phyloP scores from a whole-genome alignment of 2,329 filamentous ascomycete genomes.

The Bipolaris zeicola region DNA sequence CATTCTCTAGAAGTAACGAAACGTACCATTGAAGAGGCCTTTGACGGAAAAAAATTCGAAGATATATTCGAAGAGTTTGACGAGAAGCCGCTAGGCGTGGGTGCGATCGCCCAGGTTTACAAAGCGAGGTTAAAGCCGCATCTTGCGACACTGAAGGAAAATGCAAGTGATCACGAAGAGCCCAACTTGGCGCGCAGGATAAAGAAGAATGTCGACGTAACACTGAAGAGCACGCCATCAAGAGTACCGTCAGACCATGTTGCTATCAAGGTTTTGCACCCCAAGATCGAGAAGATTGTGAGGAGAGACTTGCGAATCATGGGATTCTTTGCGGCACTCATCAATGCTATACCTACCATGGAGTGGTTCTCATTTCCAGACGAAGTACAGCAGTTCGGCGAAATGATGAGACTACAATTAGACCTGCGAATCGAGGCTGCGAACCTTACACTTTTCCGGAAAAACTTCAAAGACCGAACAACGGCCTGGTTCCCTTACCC shows the following conservation, averaged over 20 bases:
- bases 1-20: slow-evolving; percentile 84
- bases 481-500: slow-evolving; percentile 98
- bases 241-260: slow-evolving; percentile 90
- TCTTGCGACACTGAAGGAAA: slow-evolving; percentile 67
- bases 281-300: slow-evolving; percentile 85
- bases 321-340: slow-evolving; percentile 81
- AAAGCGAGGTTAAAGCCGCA: slow-evolving; percentile 87
- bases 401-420: slow-evolving; percentile 98
- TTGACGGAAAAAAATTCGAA: slow-evolving; percentile 77
- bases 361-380: slow-evolving; percentile 97
- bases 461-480: slow-evolving; percentile 84
- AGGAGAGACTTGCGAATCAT: slow-evolving; percentile 93
- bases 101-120: slow-evolving; percentile 97
- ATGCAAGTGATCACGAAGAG: slow-evolving; percentile 58
- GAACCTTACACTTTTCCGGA: slow-evolving; percentile 85
- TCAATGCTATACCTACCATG: slow-evolving; percentile 90
- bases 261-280: slow-evolving; percentile 94
- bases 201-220: slow-evolving; percentile 78
- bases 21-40: slow-evolving; percentile 78
- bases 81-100: slow-evolving; percentile 85
- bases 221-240: slow-evolving; percentile 84
- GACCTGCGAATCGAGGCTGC: slow-evolving; percentile 93
- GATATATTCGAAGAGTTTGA: slow-evolving; percentile 98
- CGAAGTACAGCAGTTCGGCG: slow-evolving; percentile 90
- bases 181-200: slow-evolving; percentile 71